These are phyloP conservation scores for Ogataea angusta DNA, from an alignment of 805 yeast species.

Conservation along the genomic window DNA sequence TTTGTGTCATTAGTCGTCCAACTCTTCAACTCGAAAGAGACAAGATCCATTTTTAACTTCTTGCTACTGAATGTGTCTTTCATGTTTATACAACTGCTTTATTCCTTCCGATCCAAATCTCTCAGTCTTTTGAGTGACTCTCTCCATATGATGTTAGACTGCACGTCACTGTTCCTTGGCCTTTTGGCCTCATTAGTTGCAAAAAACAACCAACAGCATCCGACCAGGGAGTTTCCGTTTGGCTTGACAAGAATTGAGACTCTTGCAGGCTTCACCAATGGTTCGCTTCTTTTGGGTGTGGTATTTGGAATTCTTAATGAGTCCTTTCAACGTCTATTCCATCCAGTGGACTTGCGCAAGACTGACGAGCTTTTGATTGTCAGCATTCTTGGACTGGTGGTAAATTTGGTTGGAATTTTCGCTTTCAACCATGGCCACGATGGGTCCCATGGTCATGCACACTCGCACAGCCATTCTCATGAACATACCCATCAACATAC, in stretches of 20 bases:
- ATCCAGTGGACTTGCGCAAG: constrained; percentile 74
- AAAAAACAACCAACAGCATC: constrained; percentile 25
- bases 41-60: constrained; percentile 86
- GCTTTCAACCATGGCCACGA: constrained; percentile 88
- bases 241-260: constrained; percentile 85
- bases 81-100: constrained; percentile 90
- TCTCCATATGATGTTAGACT: constrained; percentile 93
- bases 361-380: constrained; percentile 85
- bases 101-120: constrained; percentile 90
- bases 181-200: constrained; percentile 69
- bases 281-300: constrained; percentile 81
- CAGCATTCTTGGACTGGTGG: constrained; percentile 77
- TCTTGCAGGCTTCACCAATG: constrained; percentile 93
- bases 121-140: constrained; percentile 90
- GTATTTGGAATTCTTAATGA: constrained; percentile 86
- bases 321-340: constrained; percentile 73
- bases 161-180: constrained; percentile 86
- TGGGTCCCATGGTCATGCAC: constrained; percentile 40
- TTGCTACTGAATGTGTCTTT: constrained; percentile 81
- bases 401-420: constrained; percentile 87
- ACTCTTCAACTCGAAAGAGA: constrained; percentile 55
- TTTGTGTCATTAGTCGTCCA: constrained; percentile 29
- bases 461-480: constrained; percentile 25
- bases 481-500: constrained; percentile 28
- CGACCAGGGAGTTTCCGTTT: constrained; percentile 61